Percentiles rank a stretch among this genome's conserved stretches.
These are phyloP conservation scores for Chlorella sp. DNA, from an alignment of 139 green algal genomes.

Conservation along the genomic window DNA sequence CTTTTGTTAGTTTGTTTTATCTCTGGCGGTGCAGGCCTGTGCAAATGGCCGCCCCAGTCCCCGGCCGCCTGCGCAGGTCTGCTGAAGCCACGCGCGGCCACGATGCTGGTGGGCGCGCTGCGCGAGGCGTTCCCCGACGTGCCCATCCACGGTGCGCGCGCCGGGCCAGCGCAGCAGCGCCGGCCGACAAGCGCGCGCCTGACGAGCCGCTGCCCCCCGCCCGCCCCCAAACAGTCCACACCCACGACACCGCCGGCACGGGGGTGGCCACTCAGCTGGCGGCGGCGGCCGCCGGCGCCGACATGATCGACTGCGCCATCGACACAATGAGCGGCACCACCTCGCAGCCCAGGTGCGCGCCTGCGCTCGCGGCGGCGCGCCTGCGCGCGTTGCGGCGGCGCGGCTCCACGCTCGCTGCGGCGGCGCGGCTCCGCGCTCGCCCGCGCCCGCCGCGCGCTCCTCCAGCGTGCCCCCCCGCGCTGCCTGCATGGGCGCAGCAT, in stretches of 20 bases:
- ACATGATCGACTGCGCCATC: constrained; percentile 86
- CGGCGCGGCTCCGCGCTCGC: no score
- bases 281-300: constrained; percentile 78
- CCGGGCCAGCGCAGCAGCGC: no score
- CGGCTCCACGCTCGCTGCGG: no score
- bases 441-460: no score
- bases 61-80: no score
- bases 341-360: constrained; percentile 82
- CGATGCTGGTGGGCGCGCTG: constrained; percentile 75
- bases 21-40: neutral
- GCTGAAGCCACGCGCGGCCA: constrained; percentile 84
- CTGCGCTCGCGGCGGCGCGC: no score
- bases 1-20: neutral
- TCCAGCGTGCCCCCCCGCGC: no score
- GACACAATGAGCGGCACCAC: constrained; percentile 81
- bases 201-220: constrained; percentile 69
- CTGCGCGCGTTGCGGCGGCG: no score
- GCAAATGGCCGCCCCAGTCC: no score
- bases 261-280: constrained; percentile 77
- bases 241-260: constrained; percentile 90
- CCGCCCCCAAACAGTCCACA: constrained; percentile 92
- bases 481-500: no score
- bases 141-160: constrained; percentile 79
- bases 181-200: no score
- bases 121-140: constrained; percentile 76